Conservation (phyloP, 768 basidiomycete species). For the Multifurca ochricompacta region DNA sequence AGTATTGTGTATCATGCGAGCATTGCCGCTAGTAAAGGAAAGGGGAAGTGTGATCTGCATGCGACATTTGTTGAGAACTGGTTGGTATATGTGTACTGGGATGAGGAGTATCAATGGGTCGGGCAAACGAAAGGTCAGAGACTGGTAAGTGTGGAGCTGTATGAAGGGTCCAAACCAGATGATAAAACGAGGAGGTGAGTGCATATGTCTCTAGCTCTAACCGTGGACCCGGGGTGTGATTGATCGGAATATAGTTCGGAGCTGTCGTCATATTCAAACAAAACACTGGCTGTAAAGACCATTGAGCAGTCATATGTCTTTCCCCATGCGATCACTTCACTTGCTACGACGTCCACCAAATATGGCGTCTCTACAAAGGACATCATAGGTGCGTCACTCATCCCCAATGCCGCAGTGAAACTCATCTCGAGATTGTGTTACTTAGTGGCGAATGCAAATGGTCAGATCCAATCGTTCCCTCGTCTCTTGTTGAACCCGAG, state of each 20-base stretch:
- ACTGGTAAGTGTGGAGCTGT: conserved; percentile 80
- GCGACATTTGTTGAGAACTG: conserved; percentile 80
- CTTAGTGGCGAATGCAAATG: conserved; percentile 67
- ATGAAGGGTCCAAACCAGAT: conserved; percentile 64
- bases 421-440: not conserved
- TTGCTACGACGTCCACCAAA: conserved; percentile 74
- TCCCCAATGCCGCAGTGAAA: not conserved
- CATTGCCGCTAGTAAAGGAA: conserved; percentile 38
- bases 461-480: conserved; percentile 69
- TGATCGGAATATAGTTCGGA: conserved; percentile 37
- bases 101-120: conserved; percentile 40
- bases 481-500: conserved; percentile 75
- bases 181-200: conserved; percentile 67
- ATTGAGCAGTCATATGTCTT: conserved; percentile 66
- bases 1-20: conserved; percentile 59
- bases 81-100: conserved; percentile 85
- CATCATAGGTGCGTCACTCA: conserved; percentile 61
- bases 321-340: conserved; percentile 57
- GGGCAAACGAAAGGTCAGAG: conserved; percentile 58
- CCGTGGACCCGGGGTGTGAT: not conserved
- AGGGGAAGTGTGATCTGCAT: conserved; percentile 53
- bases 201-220: not conserved
- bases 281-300: conserved; percentile 44
- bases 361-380: conserved; percentile 85
- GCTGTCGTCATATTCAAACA: conserved; percentile 46